Evolutionary conservation across 2,329 filamentous ascomycete species (phyloP).

Genomic region (Tolypocladium ovalisporum): DNA sequence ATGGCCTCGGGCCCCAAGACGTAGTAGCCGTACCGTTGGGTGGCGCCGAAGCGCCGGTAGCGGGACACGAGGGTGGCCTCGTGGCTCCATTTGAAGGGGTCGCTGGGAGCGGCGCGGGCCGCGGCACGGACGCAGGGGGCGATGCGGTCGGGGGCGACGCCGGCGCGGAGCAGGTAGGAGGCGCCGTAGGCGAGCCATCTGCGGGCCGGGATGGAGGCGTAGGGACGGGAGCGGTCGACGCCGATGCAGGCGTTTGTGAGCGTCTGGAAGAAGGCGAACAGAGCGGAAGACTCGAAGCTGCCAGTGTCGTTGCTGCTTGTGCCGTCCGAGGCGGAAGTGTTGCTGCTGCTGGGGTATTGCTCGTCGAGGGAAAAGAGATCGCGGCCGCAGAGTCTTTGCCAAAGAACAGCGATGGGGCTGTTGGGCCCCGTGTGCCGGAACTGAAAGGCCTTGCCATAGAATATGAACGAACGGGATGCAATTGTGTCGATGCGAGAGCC

Average conservation of each 20-base stretch:
- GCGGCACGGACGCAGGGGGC: slow-evolving; percentile 13
- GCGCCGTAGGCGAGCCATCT: slow-evolving; percentile 20
- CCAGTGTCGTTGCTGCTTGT: neutral
- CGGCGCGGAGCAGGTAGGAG: slow-evolving; percentile 17
- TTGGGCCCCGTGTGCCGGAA: slow-evolving; percentile 7
- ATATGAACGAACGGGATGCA: slow-evolving; percentile 13
- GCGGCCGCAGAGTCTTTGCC: slow-evolving; percentile 16
- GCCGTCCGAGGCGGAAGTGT: neutral
- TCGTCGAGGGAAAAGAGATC: slow-evolving; percentile 12
- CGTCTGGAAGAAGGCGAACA: slow-evolving; percentile 22
- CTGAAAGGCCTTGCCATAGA: slow-evolving; percentile 20
- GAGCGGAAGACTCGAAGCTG: slow-evolving; percentile 10
- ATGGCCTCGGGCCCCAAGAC: slow-evolving; percentile 21
- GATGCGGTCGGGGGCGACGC: slow-evolving; percentile 4
- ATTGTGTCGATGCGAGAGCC: slow-evolving; percentile 18
- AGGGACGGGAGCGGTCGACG: slow-evolving; percentile 14
- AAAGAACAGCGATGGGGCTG: slow-evolving; percentile 17
- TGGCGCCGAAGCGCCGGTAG: slow-evolving; percentile 20
- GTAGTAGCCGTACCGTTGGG: slow-evolving; percentile 15
- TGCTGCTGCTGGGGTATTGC: slow-evolving; percentile 7
- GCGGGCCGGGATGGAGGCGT: slow-evolving; percentile 11
- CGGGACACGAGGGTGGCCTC: slow-evolving; percentile 22
- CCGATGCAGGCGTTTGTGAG: slow-evolving; percentile 21
- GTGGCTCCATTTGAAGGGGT: slow-evolving; percentile 23
- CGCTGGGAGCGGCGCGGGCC: slow-evolving; percentile 10